A percentile compares a stretch with the other conserved stretches of the same genome.
Evolutionary conservation across 2,329 filamentous ascomycete genomes (phyloP).

Genomic region (Xylaria sp.): DNA sequence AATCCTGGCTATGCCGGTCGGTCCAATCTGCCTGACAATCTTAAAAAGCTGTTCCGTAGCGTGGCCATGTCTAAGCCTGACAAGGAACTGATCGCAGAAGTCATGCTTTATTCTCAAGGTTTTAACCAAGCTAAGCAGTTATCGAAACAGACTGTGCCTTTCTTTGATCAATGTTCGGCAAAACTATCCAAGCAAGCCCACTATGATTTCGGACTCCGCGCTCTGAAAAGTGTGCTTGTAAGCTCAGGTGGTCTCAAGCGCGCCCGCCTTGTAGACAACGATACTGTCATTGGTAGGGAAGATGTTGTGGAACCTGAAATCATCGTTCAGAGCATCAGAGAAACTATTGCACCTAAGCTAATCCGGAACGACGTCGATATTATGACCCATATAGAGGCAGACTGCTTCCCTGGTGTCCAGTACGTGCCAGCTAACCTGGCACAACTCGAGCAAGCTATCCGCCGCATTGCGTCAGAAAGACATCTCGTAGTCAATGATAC

Average conservation of each 20-base stretch:
- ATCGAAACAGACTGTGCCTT: conserved; percentile 95
- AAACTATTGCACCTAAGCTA: conserved; percentile 97
- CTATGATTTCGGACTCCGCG: conserved; percentile 98
- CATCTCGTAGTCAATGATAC: conserved; percentile 90
- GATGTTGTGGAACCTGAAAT: conserved; percentile 93
- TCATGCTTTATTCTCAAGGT: conserved; percentile 99
- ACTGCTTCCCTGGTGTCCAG: conserved; percentile 90
- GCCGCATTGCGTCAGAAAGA: conserved; percentile 82
- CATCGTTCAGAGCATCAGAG: conserved; percentile 96
- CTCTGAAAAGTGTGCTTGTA: conserved; percentile 96
- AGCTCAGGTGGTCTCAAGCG: conserved; percentile 97
- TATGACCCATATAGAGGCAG: conserved; percentile 83
- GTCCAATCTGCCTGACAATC: conserved; percentile 96
- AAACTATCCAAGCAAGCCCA: conserved; percentile 95
- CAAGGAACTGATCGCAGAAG: conserved; percentile 98
- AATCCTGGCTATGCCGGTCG: conserved; percentile 98
- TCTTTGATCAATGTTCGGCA: conserved; percentile 90
- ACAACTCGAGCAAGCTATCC: conserved; percentile 82
- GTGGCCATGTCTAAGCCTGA: conserved; percentile 99
- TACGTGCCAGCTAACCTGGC: conserved; percentile 91
- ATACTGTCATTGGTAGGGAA: conserved; percentile 70
- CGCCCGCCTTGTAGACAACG: conserved; percentile 72
- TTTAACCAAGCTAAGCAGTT: conserved; percentile 96
- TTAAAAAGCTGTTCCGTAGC: conserved; percentile 99
- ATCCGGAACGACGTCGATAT: conserved; percentile 91